A percentile compares a stretch with the other conserved stretches of the same genome.
These are phyloP conservation scores for Rosa multiflora DNA, from an alignment of 306 rosid genomes.

Conservation along the genomic window DNA sequence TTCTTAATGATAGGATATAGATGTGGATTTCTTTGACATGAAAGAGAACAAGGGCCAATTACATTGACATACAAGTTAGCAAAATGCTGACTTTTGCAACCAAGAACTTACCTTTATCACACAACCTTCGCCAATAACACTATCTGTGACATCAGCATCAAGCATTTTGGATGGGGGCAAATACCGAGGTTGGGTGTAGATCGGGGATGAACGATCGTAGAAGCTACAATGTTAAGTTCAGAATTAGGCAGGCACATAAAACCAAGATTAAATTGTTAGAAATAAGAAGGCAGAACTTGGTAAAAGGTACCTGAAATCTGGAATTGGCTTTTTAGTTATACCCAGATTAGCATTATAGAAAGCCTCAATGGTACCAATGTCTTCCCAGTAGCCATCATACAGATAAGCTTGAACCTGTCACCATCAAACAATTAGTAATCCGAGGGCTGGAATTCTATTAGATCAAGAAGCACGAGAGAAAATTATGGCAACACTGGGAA, in stretches of 20 bases:
- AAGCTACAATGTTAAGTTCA: constrained; percentile 52
- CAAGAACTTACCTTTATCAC: constrained; percentile 73
- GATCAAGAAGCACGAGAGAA: not conserved
- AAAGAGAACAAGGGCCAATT: constrained; percentile 8
- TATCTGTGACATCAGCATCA: constrained; percentile 95
- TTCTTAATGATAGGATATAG: not conserved
- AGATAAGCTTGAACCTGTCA: constrained; percentile 94
- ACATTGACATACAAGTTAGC: constrained; percentile 6
- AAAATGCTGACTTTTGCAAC: constrained; percentile 11
- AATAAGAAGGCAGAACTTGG: constrained; percentile 16
- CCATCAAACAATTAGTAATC: constrained; percentile 22
- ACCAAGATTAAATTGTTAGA: constrained; percentile 11
- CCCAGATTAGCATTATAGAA: constrained; percentile 97
- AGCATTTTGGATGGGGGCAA: constrained; percentile 99
- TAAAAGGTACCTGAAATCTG: constrained; percentile 78
- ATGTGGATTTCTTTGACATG: not conserved
- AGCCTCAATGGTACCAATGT: constrained; percentile 98
- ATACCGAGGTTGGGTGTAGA: constrained; percentile 97
- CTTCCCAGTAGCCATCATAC: constrained; percentile 99
- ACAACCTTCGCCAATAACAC: constrained; percentile 98
- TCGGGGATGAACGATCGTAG: constrained; percentile 97
- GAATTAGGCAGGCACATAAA: constrained; percentile 15
- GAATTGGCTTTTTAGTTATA: constrained; percentile 92
- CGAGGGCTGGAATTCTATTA: not conserved
- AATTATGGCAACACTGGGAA: not conserved